A percentile compares a stretch with the other conserved stretches of the same genome.
Evolutionary conservation across 2,329 filamentous ascomycete genomes (phyloP).

Genomic region (Penicillium sp.): DNA sequence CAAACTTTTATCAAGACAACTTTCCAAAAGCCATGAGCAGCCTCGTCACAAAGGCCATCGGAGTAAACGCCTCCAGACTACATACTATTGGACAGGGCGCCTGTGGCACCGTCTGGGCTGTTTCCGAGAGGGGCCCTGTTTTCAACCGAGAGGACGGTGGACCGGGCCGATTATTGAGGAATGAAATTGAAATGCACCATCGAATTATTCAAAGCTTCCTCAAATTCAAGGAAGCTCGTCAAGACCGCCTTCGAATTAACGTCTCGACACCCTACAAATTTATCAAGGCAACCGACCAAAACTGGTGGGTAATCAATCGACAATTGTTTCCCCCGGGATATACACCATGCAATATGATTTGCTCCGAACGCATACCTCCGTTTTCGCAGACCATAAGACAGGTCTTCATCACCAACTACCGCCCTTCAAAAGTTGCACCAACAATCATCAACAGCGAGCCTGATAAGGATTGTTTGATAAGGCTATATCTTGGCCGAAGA

Average conservation of each 20-base stretch:
- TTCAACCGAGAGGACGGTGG: slow-evolving; percentile 40
- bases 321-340: slow-evolving; percentile 30
- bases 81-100: slow-evolving; percentile 30
- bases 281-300: slow-evolving; percentile 19
- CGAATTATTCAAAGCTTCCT: slow-evolving; percentile 18
- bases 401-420: slow-evolving; percentile 36
- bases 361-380: slow-evolving; percentile 36
- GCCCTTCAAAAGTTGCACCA: slow-evolving; percentile 22
- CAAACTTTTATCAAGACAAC: too few relatives aligned
- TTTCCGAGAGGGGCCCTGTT: slow-evolving; percentile 18
- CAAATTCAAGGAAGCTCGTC: background rate
- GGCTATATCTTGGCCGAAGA: slow-evolving; percentile 50
- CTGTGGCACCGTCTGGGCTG: slow-evolving; percentile 37
- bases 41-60: too few relatives aligned
- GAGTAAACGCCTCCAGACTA: background rate
- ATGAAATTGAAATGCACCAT: slow-evolving; percentile 36
- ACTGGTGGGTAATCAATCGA: slow-evolving; percentile 31
- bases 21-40: too few relatives aligned
- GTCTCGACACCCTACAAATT: slow-evolving; percentile 29
- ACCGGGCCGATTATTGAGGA: slow-evolving; percentile 27
- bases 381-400: slow-evolving; percentile 27
- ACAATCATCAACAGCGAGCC: slow-evolving; percentile 31
- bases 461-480: slow-evolving; percentile 51
- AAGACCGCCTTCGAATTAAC: slow-evolving; percentile 9
- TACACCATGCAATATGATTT: slow-evolving; percentile 36